These are phyloP conservation scores for Trametes maxima DNA, from an alignment of 768 basidiomycete genomes.

Conservation along the genomic window DNA sequence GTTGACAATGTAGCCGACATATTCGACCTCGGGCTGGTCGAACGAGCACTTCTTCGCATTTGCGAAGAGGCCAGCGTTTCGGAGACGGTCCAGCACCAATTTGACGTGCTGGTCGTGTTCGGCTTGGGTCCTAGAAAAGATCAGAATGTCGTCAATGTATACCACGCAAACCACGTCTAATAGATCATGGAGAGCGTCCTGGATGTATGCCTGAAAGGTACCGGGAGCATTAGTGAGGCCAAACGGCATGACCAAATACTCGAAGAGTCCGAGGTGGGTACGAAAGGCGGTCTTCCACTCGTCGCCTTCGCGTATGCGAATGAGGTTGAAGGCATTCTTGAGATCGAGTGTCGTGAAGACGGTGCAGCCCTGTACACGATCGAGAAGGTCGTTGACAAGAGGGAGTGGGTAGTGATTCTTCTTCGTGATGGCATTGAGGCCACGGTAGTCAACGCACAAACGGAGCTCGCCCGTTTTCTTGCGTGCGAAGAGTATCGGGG, in stretches of 20 bases:
- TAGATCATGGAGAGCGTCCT: constrained; percentile 18
- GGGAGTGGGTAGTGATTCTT: constrained; percentile 40
- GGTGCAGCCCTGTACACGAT: constrained; percentile 26
- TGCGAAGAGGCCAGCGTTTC: constrained; percentile 34
- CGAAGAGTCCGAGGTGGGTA: constrained; percentile 39
- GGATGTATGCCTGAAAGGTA: constrained; percentile 23
- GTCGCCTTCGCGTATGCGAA: constrained; percentile 40
- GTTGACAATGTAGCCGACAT: constrained; percentile 44
- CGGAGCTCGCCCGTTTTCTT: constrained; percentile 32
- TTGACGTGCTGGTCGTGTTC: constrained; percentile 28
- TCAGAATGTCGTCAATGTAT: constrained; percentile 27
- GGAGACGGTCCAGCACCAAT: constrained; percentile 30
- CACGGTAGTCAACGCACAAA: constrained; percentile 32
- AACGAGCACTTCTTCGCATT: constrained; percentile 41
- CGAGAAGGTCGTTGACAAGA: constrained; percentile 37
- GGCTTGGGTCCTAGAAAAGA: constrained; percentile 24
- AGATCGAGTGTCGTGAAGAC: constrained; percentile 45
- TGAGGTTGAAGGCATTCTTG: constrained; percentile 43
- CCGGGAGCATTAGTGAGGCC: constrained; percentile 30
- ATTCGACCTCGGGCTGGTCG: constrained; percentile 40
- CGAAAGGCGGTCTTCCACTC: constrained; percentile 45
- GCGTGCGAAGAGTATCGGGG: constrained; percentile 34
- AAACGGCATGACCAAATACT: constrained; percentile 39
- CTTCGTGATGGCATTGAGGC: constrained; percentile 38
- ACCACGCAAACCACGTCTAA: constrained; percentile 30